A percentile compares a stretch with the other conserved stretches of the same genome.
Conservation (phyloP, 164 flowering plant genomes). For the Taxillus chinensis region DNA sequence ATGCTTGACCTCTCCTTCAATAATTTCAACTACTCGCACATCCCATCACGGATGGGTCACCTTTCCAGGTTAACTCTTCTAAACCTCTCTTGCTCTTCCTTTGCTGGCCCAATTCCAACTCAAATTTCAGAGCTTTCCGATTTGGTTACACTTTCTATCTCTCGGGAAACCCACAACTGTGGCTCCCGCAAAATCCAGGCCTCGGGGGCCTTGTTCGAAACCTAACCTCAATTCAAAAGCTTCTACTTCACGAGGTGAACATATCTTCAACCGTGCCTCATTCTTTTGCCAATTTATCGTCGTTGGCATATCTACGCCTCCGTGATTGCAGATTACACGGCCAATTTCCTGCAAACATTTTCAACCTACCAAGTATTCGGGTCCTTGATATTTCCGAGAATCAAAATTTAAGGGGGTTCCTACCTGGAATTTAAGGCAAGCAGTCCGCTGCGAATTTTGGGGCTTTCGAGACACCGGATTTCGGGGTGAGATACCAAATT, state of each 20-base stretch:
- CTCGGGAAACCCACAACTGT: not conserved
- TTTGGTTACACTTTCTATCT: slow-evolving; percentile 18
- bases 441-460: not conserved
- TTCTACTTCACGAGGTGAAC: slow-evolving; percentile 8
- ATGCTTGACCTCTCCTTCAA: too few relatives aligned
- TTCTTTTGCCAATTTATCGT: slow-evolving; percentile 1
- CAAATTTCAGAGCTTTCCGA: slow-evolving; percentile 10
- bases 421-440: slow-evolving; percentile 11
- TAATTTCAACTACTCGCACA: not conserved
- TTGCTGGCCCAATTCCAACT: slow-evolving; percentile 23
- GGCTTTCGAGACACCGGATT: slow-evolving; percentile 3
- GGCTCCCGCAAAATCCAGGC: not conserved
- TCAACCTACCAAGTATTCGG: too few relatives aligned
- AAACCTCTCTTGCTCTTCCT: slow-evolving; percentile 11
- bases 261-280: slow-evolving; percentile 10
- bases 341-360: too few relatives aligned
- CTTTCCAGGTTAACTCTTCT: slow-evolving; percentile 14
- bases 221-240: slow-evolving; percentile 6
- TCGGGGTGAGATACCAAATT: slow-evolving; percentile 10
- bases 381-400: too few relatives aligned
- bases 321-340: too few relatives aligned
- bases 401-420: slow-evolving; percentile 5
- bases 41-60: slow-evolving; percentile 12
- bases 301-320: not conserved
- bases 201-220: not conserved